These are phyloP conservation scores for Phaeosphaeria sp. DNA, from an alignment of 2,329 filamentous ascomycete genomes.

Conservation along the genomic window DNA sequence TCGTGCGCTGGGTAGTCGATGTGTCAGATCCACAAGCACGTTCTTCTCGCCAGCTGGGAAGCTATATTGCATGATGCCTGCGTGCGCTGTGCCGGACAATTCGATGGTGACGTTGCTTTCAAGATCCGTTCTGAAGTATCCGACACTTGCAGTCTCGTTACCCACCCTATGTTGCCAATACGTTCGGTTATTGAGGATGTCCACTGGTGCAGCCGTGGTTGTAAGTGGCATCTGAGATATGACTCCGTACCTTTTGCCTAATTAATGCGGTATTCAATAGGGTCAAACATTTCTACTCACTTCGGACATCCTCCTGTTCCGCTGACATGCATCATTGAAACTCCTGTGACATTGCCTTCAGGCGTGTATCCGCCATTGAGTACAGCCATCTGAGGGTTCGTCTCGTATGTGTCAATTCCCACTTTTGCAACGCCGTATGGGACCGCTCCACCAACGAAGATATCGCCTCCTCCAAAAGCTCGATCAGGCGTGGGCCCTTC, in stretches of 20 bases:
- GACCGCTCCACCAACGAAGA: slow-evolving; percentile 41
- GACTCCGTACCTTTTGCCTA: slow-evolving; percentile 66
- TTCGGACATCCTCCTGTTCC: slow-evolving; percentile 72
- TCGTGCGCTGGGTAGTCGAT: slow-evolving; percentile 38
- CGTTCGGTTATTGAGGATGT: slow-evolving; percentile 50
- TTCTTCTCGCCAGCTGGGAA: slow-evolving; percentile 57
- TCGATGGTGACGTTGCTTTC: slow-evolving; percentile 64
- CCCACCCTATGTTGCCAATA: slow-evolving; percentile 48
- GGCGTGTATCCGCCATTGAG: slow-evolving; percentile 48
- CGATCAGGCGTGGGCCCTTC: slow-evolving; percentile 55
- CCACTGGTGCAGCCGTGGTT: slow-evolving; percentile 51
- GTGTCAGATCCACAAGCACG: slow-evolving; percentile 55
- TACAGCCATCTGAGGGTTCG: slow-evolving; percentile 25
- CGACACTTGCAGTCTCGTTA: slow-evolving; percentile 59
- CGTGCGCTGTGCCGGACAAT: slow-evolving; percentile 63
- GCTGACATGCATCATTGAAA: slow-evolving; percentile 46
- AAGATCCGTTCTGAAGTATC: slow-evolving; percentile 66
- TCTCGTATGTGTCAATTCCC: slow-evolving; percentile 44
- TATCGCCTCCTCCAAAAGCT: slow-evolving; percentile 49
- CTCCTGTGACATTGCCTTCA: slow-evolving; percentile 43
- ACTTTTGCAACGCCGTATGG: slow-evolving; percentile 47
- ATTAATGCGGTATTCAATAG: background rate
- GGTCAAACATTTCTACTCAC: slow-evolving; percentile 1
- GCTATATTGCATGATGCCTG: slow-evolving; percentile 67
- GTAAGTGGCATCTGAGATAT: slow-evolving; percentile 59